These are phyloP conservation scores for Cryoendolithus antarcticus DNA, from an alignment of 2,329 filamentous ascomycete genomes.

Conservation along the genomic window DNA sequence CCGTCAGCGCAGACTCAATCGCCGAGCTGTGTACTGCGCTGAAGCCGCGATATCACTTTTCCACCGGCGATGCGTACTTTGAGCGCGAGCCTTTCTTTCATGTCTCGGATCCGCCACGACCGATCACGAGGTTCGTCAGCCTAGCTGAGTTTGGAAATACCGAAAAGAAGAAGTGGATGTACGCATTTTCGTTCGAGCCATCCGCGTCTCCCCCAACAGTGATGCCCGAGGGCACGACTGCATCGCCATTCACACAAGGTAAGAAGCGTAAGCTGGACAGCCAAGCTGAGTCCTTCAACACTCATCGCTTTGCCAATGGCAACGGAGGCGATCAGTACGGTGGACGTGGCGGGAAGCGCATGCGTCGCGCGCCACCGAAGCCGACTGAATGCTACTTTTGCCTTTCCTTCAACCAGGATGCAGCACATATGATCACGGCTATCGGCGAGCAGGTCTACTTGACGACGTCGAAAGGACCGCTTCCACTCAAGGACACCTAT, in stretches of 20 bases:
- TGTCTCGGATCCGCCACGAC: constrained; percentile 28
- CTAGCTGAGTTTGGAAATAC: constrained; percentile 66
- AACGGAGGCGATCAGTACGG: constrained; percentile 30
- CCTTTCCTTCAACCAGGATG: constrained; percentile 71
- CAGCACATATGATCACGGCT: constrained; percentile 77
- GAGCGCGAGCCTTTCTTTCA: constrained; percentile 92
- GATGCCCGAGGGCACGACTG: constrained; percentile 59
- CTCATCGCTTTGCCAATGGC: constrained; percentile 40
- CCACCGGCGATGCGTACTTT: constrained; percentile 61
- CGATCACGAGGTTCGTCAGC: constrained; percentile 80
- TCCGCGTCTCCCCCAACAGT: constrained; percentile 46
- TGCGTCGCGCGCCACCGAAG: constrained; percentile 24
- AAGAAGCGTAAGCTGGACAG: constrained; percentile 40
- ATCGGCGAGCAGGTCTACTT: constrained; percentile 82
- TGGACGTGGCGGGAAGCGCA: constrained; percentile 22
- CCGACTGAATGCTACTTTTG: constrained; percentile 91
- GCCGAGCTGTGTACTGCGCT: constrained; percentile 66
- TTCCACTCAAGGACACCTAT: constrained; percentile 62
- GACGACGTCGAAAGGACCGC: constrained; percentile 82
- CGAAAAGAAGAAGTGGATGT: constrained; percentile 67
- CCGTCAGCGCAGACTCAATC: constrained; percentile 48
- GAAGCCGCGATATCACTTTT: constrained; percentile 87
- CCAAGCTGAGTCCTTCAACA: constrained; percentile 19
- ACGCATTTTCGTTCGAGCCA: constrained; percentile 54
- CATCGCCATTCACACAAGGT: constrained; percentile 53